phyloP scores from a whole-genome alignment of 192 early-diverging fungal genomes.

The Coemansia sp. region DNA sequence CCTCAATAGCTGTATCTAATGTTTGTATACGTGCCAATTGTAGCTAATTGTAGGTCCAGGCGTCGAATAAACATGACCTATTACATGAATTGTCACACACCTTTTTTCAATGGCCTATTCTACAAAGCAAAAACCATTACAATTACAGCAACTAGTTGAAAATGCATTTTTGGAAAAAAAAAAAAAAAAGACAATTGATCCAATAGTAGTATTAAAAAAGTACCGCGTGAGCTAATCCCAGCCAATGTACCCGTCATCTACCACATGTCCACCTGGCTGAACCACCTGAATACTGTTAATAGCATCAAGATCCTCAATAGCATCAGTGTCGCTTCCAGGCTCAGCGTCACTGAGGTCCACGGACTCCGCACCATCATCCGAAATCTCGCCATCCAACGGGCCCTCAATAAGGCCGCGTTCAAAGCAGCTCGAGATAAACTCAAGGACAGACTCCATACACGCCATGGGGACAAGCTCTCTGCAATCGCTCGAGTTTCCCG shows the following conservation, averaged over 20 bases:
- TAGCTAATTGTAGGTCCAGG: neutral
- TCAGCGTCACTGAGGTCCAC: neutral
- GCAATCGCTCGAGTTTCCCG: slow-evolving; percentile 22
- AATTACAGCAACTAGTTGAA: too few relatives aligned
- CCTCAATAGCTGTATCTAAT: neutral
- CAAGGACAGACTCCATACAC: slow-evolving; percentile 32
- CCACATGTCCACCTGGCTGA: neutral
- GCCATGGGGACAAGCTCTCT: slow-evolving; percentile 36
- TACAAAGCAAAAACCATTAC: too few relatives aligned
- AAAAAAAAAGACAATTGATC: too few relatives aligned
- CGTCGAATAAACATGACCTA: neutral
- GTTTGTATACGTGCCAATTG: neutral
- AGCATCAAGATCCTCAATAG: neutral
- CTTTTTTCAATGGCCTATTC: too few relatives aligned
- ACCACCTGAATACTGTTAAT: neutral
- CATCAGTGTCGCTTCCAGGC: neutral
- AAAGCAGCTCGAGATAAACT: slow-evolving; percentile 31
- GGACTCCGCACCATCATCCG: neutral
- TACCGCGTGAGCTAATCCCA: neutral
- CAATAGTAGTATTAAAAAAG: neutral
- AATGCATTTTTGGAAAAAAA: too few relatives aligned
- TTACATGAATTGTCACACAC: neutral
- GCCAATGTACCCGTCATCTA: neutral
- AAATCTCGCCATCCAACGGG: neutral
- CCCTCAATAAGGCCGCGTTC: slow-evolving; percentile 12